phyloP scores from a whole-genome alignment of 345 rosid genomes.

The Cardamine occulta region DNA sequence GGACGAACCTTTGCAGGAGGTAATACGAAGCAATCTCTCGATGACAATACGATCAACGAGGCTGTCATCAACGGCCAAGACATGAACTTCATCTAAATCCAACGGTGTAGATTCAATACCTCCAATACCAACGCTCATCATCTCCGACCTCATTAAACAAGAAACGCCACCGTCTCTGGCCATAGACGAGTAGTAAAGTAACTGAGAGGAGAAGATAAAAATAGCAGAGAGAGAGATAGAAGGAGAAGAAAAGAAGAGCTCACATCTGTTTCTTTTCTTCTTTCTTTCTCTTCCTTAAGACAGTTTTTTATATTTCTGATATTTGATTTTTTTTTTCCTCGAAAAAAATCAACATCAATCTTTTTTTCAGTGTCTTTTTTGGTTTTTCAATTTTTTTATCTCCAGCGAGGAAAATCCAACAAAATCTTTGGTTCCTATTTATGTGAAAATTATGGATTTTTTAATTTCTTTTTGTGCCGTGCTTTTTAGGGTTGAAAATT shows the following conservation, averaged over 20 bases:
- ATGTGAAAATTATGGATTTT: constrained; percentile 15
- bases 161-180: constrained; percentile 57
- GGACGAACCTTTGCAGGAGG: constrained; percentile 78
- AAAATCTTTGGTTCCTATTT: constrained; percentile 53
- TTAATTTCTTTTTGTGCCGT: constrained; percentile 28
- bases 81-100: constrained; percentile 72
- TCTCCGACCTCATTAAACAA: constrained; percentile 52
- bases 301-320: constrained; percentile 42
- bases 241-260: constrained; percentile 7
- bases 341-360: constrained; percentile 37
- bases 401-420: constrained; percentile 41
- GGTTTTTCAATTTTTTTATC: not conserved
- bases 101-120: constrained; percentile 51
- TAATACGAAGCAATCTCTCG: constrained; percentile 74
- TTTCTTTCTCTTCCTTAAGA: not conserved
- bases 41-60: constrained; percentile 85
- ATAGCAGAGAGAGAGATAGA: not conserved
- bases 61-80: constrained; percentile 92
- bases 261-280: constrained; percentile 33
- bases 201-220: not conserved
- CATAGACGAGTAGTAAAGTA: constrained; percentile 43
- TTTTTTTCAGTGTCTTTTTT: not conserved
- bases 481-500: constrained; percentile 43
- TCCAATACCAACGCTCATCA: constrained; percentile 41
- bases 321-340: constrained; percentile 35